Evolutionary conservation across 2,329 filamentous ascomycete species (phyloP).

Genomic region (Penicillium oxalicum): DNA sequence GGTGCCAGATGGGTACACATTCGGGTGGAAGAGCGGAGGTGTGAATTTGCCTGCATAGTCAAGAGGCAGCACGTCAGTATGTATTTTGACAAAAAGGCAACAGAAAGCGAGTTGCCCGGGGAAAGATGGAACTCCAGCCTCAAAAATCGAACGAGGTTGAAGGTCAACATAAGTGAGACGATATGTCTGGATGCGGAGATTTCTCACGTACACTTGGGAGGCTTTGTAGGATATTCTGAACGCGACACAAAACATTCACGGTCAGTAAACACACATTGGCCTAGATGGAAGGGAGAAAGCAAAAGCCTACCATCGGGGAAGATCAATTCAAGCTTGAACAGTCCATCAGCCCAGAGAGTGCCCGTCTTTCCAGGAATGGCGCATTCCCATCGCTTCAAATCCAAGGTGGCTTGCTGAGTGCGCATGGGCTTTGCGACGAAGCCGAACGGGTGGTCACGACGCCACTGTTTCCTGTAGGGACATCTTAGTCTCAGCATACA

Average conservation of each 20-base stretch:
- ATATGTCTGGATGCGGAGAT: background rate
- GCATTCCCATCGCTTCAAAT: constrained; percentile 95
- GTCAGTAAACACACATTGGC: constrained; percentile 9
- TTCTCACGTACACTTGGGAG: constrained; percentile 77
- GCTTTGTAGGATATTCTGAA: constrained; percentile 94
- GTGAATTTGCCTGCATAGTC: constrained; percentile 75
- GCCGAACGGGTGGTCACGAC: constrained; percentile 92
- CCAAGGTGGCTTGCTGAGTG: constrained; percentile 71
- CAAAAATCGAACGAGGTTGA: background rate
- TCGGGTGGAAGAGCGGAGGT: constrained; percentile 93
- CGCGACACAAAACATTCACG: constrained; percentile 8
- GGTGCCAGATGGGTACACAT: constrained; percentile 96
- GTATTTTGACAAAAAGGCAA: background rate
- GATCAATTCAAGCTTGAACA: constrained; percentile 87
- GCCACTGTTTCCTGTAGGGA: constrained; percentile 81
- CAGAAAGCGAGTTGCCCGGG: background rate
- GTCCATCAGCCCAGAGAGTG: constrained; percentile 94
- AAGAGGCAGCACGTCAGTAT: background rate
- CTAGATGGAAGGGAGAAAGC: constrained; percentile 2
- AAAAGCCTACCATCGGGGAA: constrained; percentile 78
- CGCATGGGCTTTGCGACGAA: constrained; percentile 89
- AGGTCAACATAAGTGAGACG: background rate
- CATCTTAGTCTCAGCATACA: constrained; percentile 9
- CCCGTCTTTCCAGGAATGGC: constrained; percentile 93
- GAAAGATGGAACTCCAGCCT: no score